Evolutionary conservation across 768 basidiomycete species (phyloP), one percentile per base, ranked within the genome.

Genomic region (Macrolepiota dolichaula): DNA sequence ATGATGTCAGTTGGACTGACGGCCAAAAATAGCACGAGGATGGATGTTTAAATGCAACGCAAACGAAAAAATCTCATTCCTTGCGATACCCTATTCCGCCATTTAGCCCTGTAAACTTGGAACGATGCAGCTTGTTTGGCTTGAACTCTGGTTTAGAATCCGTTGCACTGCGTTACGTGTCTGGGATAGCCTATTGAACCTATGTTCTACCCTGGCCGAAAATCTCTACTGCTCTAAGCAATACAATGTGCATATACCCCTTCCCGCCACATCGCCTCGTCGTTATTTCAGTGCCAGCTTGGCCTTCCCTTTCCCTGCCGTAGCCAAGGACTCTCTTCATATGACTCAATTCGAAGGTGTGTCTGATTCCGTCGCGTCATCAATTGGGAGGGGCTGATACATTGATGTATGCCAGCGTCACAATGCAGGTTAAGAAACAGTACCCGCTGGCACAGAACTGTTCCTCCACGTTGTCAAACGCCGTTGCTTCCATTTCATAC

Each of bases 401-500:
- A 11, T 12, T 19, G 17, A 17, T 46, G 38, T 46, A 19, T 7
- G 3, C 3, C 40, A 60, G 59, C 51, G 3, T 54, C n/a, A 13
- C 59, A 47, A 51, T 3, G 19, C 15, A 44, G 42, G 37, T 42
- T 54, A 5, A 44, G 51, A 32, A 51, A 53, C 12, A 53, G 51
- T 29, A 32, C 53, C 38, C 29, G 51, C 13, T 15, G 44, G 22
- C 59, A 60, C n/a, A 53, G 29, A 27, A 24, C 25, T 3, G 49
- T 19, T 9, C 50, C 44, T 36, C 25, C 15, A 37, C 59, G 59
- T 46, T 60, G 59, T 36, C 32, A 40, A 13, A 60, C 51, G 17
- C 59, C 59, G 5, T 36, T 60, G 25, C 42, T 60, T n/a, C 59
- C 59, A 4, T 53, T 60, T 37, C 59, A 60, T 46, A 9, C 15